These are phyloP conservation scores for Boletus speciosus DNA, from an alignment of 768 basidiomycete genomes.

Conservation along the genomic window DNA sequence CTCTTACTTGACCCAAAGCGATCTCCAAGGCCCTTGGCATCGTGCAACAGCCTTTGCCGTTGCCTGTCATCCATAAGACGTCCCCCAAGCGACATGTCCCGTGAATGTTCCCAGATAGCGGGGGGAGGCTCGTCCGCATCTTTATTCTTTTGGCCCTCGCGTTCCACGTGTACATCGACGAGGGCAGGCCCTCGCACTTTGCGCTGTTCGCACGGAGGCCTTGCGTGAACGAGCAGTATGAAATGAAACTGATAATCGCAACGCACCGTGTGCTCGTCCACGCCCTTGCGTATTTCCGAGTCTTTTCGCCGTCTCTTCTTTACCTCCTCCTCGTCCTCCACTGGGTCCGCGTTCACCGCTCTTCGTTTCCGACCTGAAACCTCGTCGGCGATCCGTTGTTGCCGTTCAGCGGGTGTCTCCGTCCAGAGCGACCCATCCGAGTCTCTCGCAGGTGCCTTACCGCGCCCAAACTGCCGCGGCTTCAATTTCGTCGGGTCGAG, in stretches of 20 bases:
- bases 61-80: conserved; percentile 87
- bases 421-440: conserved; percentile 84
- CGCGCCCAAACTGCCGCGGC: conserved; percentile 73
- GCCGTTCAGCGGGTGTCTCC: conserved; percentile 91
- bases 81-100: conserved; percentile 88
- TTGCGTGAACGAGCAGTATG: neutral
- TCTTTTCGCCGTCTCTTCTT: conserved; percentile 62
- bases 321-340: conserved; percentile 35
- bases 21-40: conserved; percentile 78
- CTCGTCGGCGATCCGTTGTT: conserved; percentile 90
- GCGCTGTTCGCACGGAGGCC: conserved; percentile 29
- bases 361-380: conserved; percentile 86
- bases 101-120: conserved; percentile 86
- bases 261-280: conserved; percentile 78
- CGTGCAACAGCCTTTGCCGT: conserved; percentile 71
- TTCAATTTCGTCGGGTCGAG: conserved; percentile 86
- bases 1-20: conserved; percentile 74
- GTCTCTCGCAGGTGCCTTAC: conserved; percentile 38
- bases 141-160: conserved; percentile 35
- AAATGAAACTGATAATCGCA: neutral
- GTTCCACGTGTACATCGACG: conserved; percentile 48
- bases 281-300: conserved; percentile 63
- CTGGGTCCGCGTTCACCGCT: conserved; percentile 50
- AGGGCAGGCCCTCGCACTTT: conserved; percentile 52
- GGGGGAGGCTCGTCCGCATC: conserved; percentile 51